These are phyloP conservation scores for Huntiella savannae DNA, from an alignment of 2,329 filamentous ascomycete species.

Conservation along the genomic window DNA sequence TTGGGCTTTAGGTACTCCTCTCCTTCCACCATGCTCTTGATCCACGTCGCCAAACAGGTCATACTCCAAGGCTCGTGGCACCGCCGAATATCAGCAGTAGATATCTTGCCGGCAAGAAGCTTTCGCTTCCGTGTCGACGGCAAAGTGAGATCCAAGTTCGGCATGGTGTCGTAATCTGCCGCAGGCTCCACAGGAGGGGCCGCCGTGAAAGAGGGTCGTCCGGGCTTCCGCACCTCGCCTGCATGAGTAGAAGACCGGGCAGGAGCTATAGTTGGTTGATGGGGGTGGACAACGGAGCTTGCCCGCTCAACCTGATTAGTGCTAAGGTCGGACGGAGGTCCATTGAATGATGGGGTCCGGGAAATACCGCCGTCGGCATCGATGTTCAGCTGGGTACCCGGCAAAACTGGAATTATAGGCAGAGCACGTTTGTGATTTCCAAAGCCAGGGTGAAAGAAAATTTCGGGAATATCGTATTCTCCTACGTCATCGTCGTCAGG, in stretches of 20 bases:
- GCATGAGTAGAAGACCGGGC: constrained; percentile 88
- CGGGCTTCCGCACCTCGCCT: constrained; percentile 43
- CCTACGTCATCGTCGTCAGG: constrained; percentile 78
- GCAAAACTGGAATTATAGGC: constrained; percentile 37
- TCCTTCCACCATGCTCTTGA: constrained; percentile 75
- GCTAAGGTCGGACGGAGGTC: background rate
- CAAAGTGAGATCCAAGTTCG: constrained; percentile 49
- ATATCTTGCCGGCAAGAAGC: constrained; percentile 73
- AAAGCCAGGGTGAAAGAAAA: constrained; percentile 84
- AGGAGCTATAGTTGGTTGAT: constrained; percentile 63
- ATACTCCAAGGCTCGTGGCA: constrained; percentile 87
- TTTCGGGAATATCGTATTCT: constrained; percentile 39
- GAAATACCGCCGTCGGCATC: background rate
- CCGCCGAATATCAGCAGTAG: constrained; percentile 59
- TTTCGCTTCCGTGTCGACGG: constrained; percentile 62
- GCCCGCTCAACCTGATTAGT: constrained; percentile 35
- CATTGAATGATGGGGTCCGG: no score
- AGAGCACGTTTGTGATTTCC: constrained; percentile 34
- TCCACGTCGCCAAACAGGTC: constrained; percentile 70
- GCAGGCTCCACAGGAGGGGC: background rate
- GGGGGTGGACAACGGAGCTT: constrained; percentile 68
- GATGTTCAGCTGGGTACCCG: background rate
- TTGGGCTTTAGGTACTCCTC: constrained; percentile 67
- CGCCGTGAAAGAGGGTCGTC: background rate
- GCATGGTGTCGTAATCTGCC: background rate